Evolutionary conservation across 495 filamentous ascomycete genomes (phyloP).

Genomic region (Talaromyces stipitatus): DNA sequence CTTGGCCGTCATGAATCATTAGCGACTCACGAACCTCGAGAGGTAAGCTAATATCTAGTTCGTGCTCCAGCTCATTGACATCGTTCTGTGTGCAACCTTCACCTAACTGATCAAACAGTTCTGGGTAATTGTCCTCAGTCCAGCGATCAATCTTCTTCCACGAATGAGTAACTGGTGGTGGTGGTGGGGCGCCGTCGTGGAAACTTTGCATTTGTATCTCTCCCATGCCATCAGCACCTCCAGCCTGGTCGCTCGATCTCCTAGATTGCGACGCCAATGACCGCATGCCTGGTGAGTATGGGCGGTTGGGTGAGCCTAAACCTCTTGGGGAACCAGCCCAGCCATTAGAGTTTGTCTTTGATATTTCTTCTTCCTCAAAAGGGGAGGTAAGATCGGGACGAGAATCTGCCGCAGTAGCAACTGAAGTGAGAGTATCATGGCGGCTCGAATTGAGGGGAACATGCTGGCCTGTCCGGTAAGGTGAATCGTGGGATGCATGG

Average conservation of each 20-base stretch:
- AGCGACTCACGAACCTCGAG: slow-evolving; percentile 91
- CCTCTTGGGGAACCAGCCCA: slow-evolving; percentile 56
- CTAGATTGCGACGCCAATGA: slow-evolving; percentile 56
- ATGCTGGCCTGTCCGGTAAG: slow-evolving; percentile 75
- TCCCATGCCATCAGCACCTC: slow-evolving; percentile 52
- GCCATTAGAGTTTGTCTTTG: slow-evolving; percentile 46
- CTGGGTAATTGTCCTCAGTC: slow-evolving; percentile 90
- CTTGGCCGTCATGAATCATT: slow-evolving; percentile 88
- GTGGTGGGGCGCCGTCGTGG: slow-evolving; percentile 79
- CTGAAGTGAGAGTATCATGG: slow-evolving; percentile 65
- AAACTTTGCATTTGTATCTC: slow-evolving; percentile 98
- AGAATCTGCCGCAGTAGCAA: slow-evolving; percentile 70
- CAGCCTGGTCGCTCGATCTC: slow-evolving; percentile 47
- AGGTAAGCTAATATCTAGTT: slow-evolving; percentile 88
- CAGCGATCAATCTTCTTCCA: slow-evolving; percentile 92
- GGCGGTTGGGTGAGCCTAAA: slow-evolving; percentile 43
- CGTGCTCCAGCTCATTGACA: slow-evolving; percentile 93
- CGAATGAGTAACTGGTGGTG: slow-evolving; percentile 79
- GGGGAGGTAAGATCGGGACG: slow-evolving; percentile 63
- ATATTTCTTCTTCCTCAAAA: slow-evolving; percentile 60
- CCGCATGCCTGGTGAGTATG: slow-evolving; percentile 88
- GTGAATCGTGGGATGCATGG: slow-evolving; percentile 80
- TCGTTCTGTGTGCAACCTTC: slow-evolving; percentile 91
- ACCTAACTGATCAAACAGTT: slow-evolving; percentile 86
- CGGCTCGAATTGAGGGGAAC: slow-evolving; percentile 68